Base-by-base conservation (phyloP, 2,329 filamentous ascomycete species). In the Sarocladiaceae sp. region DNA sequence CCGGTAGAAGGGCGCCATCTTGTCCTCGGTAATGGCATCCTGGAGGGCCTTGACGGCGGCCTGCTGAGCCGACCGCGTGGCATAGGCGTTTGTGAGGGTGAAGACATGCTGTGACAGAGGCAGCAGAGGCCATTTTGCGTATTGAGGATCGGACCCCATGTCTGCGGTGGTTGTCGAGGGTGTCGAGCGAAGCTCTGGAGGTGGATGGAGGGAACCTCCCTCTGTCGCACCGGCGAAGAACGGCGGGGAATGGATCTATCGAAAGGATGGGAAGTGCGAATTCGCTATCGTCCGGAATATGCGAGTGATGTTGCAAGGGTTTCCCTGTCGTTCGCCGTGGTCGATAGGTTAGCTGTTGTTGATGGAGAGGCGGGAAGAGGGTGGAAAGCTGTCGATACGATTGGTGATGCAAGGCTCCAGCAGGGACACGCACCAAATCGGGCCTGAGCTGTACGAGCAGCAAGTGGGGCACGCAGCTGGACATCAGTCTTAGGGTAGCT, bases 1-100 rank as follows among this genome's bases (percentile, higher is more conserved):
- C 60, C 83, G 81, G 71, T 93, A 94, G 50, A 94, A 78, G 21
- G 87, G 86, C 15, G 87, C 87, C 85, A 93, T 93, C 71, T 89
- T 87, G 64, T 91, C 76, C 67, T 88, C 79, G 57, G 72, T 69
- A 65, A 94, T 91, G 64, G 84, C 86, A 76, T 90, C 82, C 72
- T 90, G 84, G 47, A 94, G 74, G 49, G 74, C 73, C 67, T 87
- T 85, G 53, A 83, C 74, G 31, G 87, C 80, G 45, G 76, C 67
- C 66, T 90, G 80, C 66, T 90, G 87, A 47, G 75, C 66, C 47
- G 69, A 53, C 60, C 76, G 75, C 48, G 81, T 68, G 55, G 86
- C 80, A 54, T 85, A 83, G 55, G 85, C 80, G 66, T 90, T 90
- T 61, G 85, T 88, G 69, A 93, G 77, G 60, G 83, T 83, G 72